phyloP scores from a whole-genome alignment of 495 filamentous ascomycete genomes.

The Hypoxylon crocopeplum region DNA sequence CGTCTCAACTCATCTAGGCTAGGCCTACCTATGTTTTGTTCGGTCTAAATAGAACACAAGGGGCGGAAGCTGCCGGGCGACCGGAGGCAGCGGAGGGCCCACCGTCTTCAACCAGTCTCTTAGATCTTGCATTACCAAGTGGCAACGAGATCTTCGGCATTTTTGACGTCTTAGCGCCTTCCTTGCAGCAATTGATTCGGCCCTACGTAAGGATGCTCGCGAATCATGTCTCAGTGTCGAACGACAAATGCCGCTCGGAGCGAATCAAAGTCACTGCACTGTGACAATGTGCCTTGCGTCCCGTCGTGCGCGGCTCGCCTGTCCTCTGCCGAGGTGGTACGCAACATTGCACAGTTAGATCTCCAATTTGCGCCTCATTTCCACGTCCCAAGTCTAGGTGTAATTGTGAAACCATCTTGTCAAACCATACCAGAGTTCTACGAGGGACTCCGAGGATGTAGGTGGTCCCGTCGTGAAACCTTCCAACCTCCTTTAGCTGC shows the following conservation, averaged over 20 bases:
- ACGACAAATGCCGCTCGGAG: conserved; percentile 35
- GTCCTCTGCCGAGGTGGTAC: conserved; percentile 34
- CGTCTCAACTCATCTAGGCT: not conserved
- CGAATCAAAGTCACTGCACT: conserved; percentile 32
- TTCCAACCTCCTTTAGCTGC: conserved; percentile 23
- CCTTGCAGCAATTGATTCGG: conserved; percentile 33
- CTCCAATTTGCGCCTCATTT: conserved; percentile 27
- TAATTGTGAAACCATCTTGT: conserved; percentile 25
- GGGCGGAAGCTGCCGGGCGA: conserved; percentile 34
- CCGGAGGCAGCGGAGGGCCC: conserved; percentile 30
- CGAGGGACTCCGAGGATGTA: conserved; percentile 1
- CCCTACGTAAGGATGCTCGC: conserved; percentile 32
- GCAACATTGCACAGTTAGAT: conserved; percentile 29
- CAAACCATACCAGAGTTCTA: conserved; percentile 15
- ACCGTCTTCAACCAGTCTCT: conserved; percentile 25
- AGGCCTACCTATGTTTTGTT: not conserved
- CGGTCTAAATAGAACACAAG: conserved; percentile 10
- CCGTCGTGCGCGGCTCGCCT: conserved; percentile 36
- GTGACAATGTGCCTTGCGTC: conserved; percentile 40
- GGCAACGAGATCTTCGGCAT: conserved; percentile 41
- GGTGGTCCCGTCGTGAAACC: conserved; percentile 22
- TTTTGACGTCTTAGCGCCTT: conserved; percentile 38
- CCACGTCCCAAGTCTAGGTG: conserved; percentile 10
- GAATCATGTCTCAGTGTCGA: conserved; percentile 41
- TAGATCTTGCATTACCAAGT: conserved; percentile 40